Base-by-base conservation (phyloP, 352 stramenopile species). In the Pythium monospermum region DNA sequence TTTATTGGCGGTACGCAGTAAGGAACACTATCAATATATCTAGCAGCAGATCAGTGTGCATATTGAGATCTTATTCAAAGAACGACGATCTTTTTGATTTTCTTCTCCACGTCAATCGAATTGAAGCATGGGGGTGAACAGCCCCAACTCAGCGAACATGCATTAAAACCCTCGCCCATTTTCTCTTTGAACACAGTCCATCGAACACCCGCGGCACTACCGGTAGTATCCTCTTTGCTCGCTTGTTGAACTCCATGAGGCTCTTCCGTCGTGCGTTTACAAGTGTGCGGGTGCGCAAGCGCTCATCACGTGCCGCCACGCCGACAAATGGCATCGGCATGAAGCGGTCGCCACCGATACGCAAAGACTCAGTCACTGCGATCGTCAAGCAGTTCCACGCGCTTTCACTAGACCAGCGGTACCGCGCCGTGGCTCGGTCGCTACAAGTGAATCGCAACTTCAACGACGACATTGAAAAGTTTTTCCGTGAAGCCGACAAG, bases 401-500 rank as follows among this genome's bases (percentile, higher is more conserved):
- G 8, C 41, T 90, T 16, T 77, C 75, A 8, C 70, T 86, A 39
- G 62, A 71, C 38, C 71, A 87, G 52, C 69, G 71, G 32, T 74
- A 76, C 16, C 73, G 62, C 11, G 68, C 69, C 12, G 74, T 87
- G 23, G 66, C 66, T 1, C 67, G 75, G 38, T 71, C 86, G 43
- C 59, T 83, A 13, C 69, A 76, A 22, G 61, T 61, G 23, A 71
- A 68, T 36, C 44, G 57, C 32, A 53, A 45, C 16, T 57, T 60
- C 58, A 75, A 73, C 36, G 70, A 85, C 41, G 71, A 89, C 59
- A 66, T 91, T 21, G 76, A 90, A 16, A 65, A 73, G 16, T 65
- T 85, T 36, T 85, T 91, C 38, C 65, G 64, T 25, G 71, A 85
- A 35, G 81, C 79, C 18, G 76, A 92, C 58, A 83, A 78, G 18